Percentiles rank a stretch among this genome's conserved stretches.
These are phyloP conservation scores for Xylariales sp. DNA, from an alignment of 2,329 filamentous ascomycete genomes.

Conservation along the genomic window DNA sequence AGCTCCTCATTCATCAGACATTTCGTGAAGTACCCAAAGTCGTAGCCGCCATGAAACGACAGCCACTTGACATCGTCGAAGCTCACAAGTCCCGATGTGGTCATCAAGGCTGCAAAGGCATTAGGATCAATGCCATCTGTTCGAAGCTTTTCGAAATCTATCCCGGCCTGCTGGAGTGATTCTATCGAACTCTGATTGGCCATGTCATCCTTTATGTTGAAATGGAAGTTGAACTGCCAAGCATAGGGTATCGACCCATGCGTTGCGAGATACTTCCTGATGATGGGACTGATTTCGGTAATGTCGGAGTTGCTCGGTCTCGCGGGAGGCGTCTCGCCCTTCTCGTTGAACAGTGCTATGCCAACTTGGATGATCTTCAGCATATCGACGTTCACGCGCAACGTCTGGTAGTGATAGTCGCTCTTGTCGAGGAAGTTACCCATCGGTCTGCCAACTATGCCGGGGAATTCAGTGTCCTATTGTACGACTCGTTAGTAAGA, in stretches of 20 bases:
- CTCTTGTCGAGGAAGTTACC: slow-evolving; percentile 91
- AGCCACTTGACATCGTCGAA: slow-evolving; percentile 91
- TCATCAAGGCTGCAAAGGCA: slow-evolving; percentile 83
- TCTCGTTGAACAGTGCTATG: slow-evolving; percentile 85
- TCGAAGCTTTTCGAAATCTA: slow-evolving; percentile 80
- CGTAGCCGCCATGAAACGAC: slow-evolving; percentile 95
- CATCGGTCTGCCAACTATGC: slow-evolving; percentile 92
- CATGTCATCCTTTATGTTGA: slow-evolving; percentile 93
- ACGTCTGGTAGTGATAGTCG: slow-evolving; percentile 97
- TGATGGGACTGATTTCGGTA: slow-evolving; percentile 32
- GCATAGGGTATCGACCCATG: slow-evolving; percentile 69
- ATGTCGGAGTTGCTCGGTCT: slow-evolving; percentile 48
- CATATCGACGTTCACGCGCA: slow-evolving; percentile 94
- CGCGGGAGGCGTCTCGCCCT: slow-evolving; percentile 79
- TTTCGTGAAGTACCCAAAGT: slow-evolving; percentile 96
- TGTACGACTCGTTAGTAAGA: slow-evolving; percentile 3
- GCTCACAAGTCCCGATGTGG: slow-evolving; percentile 86
- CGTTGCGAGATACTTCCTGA: slow-evolving; percentile 32
- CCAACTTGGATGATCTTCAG: slow-evolving; percentile 97
- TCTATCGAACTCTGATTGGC: slow-evolving; percentile 94
- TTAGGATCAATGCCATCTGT: slow-evolving; percentile 86
- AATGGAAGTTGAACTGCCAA: slow-evolving; percentile 99
- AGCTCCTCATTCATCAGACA: slow-evolving; percentile 78
- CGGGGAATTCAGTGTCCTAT: slow-evolving; percentile 97
- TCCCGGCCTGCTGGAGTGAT: slow-evolving; percentile 84